A percentile compares a stretch with the other conserved stretches of the same genome.
Conservation (phyloP, 2,329 filamentous ascomycete species). For the Cercospora sojina region DNA sequence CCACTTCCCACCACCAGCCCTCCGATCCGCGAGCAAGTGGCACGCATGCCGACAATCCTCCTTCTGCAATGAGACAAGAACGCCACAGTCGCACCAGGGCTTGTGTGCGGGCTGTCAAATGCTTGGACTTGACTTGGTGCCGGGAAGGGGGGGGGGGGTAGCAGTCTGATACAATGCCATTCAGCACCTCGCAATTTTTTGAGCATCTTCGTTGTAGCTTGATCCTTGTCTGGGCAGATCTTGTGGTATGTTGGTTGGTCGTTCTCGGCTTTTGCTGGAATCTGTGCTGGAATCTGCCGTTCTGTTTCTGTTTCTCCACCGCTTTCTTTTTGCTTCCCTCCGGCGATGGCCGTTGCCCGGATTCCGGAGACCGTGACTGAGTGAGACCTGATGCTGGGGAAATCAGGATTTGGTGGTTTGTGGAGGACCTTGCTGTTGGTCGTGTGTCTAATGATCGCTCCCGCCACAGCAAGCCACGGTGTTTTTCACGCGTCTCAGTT, state of each 20-base stretch:
- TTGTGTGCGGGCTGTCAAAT: background rate
- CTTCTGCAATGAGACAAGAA: background rate
- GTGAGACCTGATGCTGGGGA: background rate
- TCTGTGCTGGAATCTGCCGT: background rate
- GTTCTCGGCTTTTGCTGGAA: background rate
- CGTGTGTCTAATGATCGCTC: background rate
- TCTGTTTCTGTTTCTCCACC: background rate
- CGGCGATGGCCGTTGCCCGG: background rate
- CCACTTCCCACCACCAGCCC: background rate
- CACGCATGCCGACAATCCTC: background rate
- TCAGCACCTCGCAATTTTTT: background rate
- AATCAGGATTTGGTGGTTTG: background rate
- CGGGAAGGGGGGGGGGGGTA: too few species aligned
- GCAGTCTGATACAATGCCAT: slow-evolving; percentile 12
- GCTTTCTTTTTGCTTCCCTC: too few species aligned
- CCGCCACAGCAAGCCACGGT: background rate
- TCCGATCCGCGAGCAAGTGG: background rate
- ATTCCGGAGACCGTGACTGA: background rate
- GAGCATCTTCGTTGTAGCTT: too few species aligned
- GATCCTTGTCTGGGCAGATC: background rate
- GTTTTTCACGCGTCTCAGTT: background rate
- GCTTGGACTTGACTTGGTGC: background rate
- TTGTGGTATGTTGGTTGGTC: background rate
- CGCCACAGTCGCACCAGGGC: background rate
- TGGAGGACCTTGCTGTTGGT: background rate